Evolutionary conservation across 140 eudicot species (phyloP), one percentile per base, ranked within the genome.

Genomic region (Bidens hawaiensis): DNA sequence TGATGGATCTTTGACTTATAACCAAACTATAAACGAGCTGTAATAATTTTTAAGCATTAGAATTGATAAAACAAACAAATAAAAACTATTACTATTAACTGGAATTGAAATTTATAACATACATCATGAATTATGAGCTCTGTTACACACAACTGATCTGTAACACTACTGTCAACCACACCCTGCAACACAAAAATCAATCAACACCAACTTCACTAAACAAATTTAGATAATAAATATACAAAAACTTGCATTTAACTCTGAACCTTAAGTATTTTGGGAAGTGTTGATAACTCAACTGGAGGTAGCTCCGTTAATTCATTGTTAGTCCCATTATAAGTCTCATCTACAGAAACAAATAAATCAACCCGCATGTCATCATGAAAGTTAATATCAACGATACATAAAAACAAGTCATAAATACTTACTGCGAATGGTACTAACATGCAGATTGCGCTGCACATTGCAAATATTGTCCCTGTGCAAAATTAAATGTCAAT

Each of bases 261-360:
- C n/a, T n/a, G n/a, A 68, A 90, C 97, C 97, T 90, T 90, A 10
- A 86, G 85, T 60, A 90, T 83, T 68, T 81, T 77, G 25, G 95
- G 94, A 17, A 90, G 94, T 16, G 86, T 75, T 46, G 97, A 86
- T 25, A 90, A 82, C 86, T 90, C 97, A 68, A 90, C 95, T 18
- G 88, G 88, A 65, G 97, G 95, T 67, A 90, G 75, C 82, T 86
- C 97, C 81, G 85, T 80, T 73, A 90, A 38, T 77, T 83, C 95
- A 75, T 73, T 81, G 77, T 77, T 82, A 60, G 80, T 73, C 68
- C 75, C 83, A 72, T 79, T 87, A 67, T 64, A 86, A 45, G 95
- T 71, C 65, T 90, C 97, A 71, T 74, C 97, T 90, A n/a, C n/a
- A n/a, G n/a, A 81, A 62, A 85, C 33, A 83, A 74, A 40, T 25